Evolutionary conservation across 2,329 filamentous ascomycete species (phyloP).

Genomic region (Colletotrichum lupini): DNA sequence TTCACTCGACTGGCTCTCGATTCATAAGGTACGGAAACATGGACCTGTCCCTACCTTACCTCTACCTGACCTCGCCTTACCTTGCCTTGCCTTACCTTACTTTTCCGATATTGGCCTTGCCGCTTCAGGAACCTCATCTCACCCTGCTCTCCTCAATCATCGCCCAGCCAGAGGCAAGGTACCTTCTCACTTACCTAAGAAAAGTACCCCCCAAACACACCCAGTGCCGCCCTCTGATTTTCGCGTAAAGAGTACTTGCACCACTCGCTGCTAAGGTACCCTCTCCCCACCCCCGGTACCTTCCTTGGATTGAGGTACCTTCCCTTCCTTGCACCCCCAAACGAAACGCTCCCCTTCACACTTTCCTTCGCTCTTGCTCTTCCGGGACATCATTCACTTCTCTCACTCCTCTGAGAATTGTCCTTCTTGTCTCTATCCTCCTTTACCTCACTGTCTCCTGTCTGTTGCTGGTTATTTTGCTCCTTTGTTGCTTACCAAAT

Average conservation of each 20-base stretch:
- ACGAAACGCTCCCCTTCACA: conserved; percentile 28
- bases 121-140: neutral
- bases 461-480: neutral
- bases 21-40: neutral
- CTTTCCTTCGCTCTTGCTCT: conserved; percentile 8
- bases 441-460: neutral
- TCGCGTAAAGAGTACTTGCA: conserved; percentile 13
- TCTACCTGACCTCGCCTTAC: neutral
- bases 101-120: neutral
- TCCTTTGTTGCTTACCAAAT: neutral
- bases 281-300: conserved; percentile 6
- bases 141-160: neutral
- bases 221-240: conserved; percentile 7
- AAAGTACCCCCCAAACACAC: neutral
- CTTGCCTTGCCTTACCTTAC: conserved; percentile 7
- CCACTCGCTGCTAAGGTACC: neutral
- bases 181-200: neutral
- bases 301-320: conserved; percentile 6
- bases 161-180: neutral
- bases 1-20: neutral
- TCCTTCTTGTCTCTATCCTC: neutral
- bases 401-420: conserved; percentile 3
- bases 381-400: conserved; percentile 12
- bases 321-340: conserved; percentile 31
- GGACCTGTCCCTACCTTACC: neutral